Percentiles rank a stretch among this genome's conserved stretches.
phyloP scores from a whole-genome alignment of 2,329 filamentous ascomycete genomes.

The Monilinia fructicola region DNA sequence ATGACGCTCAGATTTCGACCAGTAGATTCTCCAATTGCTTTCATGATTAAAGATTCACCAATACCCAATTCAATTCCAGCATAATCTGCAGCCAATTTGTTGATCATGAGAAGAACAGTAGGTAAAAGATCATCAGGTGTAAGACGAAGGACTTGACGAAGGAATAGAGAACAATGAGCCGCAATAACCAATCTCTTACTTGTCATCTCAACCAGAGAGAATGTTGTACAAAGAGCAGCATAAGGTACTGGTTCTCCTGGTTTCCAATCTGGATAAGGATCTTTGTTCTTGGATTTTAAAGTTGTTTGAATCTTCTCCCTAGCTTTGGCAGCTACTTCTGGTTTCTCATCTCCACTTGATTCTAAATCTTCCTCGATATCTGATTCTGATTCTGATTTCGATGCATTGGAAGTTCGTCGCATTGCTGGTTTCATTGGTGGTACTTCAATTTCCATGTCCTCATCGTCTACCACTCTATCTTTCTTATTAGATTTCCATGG shows the following conservation, averaged over 20 bases:
- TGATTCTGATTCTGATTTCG: slow-evolving; percentile 50
- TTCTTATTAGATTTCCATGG: slow-evolving; percentile 27
- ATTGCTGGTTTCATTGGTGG: slow-evolving; percentile 33
- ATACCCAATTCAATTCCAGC: slow-evolving; percentile 97
- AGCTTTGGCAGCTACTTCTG: slow-evolving; percentile 70
- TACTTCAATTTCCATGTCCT: slow-evolving; percentile 44
- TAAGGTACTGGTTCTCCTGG: slow-evolving; percentile 87
- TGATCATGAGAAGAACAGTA: slow-evolving; percentile 93
- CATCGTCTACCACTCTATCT: slow-evolving; percentile 27
- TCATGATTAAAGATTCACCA: slow-evolving; percentile 97
- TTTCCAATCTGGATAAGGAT: slow-evolving; percentile 95
- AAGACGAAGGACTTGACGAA: slow-evolving; percentile 89
- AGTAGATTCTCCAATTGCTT: slow-evolving; percentile 92
- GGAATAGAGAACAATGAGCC: slow-evolving; percentile 84
- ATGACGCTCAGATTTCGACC: slow-evolving; percentile 85
- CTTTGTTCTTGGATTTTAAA: slow-evolving; percentile 65
- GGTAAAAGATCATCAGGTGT: slow-evolving; percentile 85
- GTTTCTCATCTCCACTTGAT: slow-evolving; percentile 62
- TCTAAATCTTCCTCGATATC: slow-evolving; percentile 46
- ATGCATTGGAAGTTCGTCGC: slow-evolving; percentile 39
- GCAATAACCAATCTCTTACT: slow-evolving; percentile 86
- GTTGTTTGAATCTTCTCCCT: slow-evolving; percentile 79
- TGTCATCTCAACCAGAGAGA: slow-evolving; percentile 92
- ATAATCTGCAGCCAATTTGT: slow-evolving; percentile 96
- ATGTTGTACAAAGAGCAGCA: slow-evolving; percentile 89